Evolutionary conservation across 2,329 filamentous ascomycete species (phyloP).

Genomic region (Alternaria longipes): DNA sequence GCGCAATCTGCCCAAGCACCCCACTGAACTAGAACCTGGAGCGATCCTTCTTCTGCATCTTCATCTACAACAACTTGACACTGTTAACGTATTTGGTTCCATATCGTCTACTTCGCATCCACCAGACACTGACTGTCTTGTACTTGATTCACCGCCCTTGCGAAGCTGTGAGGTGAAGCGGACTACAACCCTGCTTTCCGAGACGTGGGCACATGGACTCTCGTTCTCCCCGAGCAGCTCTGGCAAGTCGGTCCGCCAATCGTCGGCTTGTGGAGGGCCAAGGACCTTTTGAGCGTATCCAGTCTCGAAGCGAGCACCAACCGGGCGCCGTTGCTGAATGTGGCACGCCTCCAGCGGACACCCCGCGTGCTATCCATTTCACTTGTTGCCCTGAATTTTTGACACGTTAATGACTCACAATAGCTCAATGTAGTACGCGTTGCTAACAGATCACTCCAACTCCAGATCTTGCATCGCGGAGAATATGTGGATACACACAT

Average conservation of each 20-base stretch:
- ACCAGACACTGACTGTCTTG: neutral
- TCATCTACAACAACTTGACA: neutral
- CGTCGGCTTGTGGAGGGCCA: conserved; percentile 25
- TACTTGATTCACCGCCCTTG: neutral
- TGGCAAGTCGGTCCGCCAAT: conserved; percentile 33
- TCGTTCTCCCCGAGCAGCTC: conserved; percentile 14
- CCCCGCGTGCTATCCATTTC: conserved; percentile 5
- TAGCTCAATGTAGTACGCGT: neutral
- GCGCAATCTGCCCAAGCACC: neutral
- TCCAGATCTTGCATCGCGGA: neutral
- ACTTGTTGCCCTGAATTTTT: neutral
- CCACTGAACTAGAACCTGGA: conserved; percentile 3
- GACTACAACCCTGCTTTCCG: neutral
- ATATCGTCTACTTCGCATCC: neutral
- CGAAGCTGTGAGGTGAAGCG: neutral
- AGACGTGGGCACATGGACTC: neutral
- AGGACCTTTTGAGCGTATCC: conserved; percentile 24
- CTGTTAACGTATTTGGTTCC: neutral
- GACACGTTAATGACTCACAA: neutral
- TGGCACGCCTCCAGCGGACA: conserved; percentile 11
- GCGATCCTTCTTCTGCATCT: neutral
- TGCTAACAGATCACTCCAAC: neutral
- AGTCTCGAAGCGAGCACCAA: conserved; percentile 18
- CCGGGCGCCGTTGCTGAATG: conserved; percentile 16
- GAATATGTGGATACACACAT: conserved; percentile 5